Percentiles rank a stretch among this genome's conserved stretches.
Conservation (phyloP, 208 protist genomes). For the Wallacemonas sp. region DNA sequence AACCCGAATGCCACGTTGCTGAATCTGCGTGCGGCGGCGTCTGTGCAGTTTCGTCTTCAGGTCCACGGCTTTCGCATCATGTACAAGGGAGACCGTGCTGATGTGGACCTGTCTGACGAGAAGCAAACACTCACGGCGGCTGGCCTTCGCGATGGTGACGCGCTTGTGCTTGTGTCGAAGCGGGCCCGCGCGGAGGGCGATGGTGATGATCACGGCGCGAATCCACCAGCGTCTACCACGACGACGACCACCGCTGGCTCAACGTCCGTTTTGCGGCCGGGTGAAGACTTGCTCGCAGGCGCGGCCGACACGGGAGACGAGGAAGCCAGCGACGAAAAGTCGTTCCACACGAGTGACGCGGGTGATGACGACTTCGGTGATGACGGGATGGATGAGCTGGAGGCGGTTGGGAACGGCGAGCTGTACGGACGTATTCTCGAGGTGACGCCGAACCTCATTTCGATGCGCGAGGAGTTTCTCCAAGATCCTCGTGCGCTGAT, state of each 20-base stretch:
- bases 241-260: too few species aligned
- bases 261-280: too few species aligned
- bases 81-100: background rate
- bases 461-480: constrained; percentile 81
- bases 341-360: constrained; percentile 20
- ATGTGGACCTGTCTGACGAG: constrained; percentile 66
- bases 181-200: constrained; percentile 16
- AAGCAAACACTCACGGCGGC: constrained; percentile 55
- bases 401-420: constrained; percentile 31
- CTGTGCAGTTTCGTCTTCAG: constrained; percentile 72
- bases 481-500: constrained; percentile 64
- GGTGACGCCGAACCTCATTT: constrained; percentile 67
- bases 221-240: too few species aligned
- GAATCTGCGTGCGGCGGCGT: constrained; percentile 70
- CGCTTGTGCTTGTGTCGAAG: constrained; percentile 53
- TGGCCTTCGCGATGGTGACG: constrained; percentile 71
- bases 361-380: constrained; percentile 14
- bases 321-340: constrained; percentile 21
- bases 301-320: constrained; percentile 6
- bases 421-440: constrained; percentile 57
- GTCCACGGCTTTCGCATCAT: constrained; percentile 59
- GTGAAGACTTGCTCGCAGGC: background rate
- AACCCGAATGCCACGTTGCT: constrained; percentile 76
- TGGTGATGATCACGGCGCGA: too few species aligned
- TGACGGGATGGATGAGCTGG: constrained; percentile 12